Evolutionary conservation across 202 grass and related monocot species (phyloP), one percentile per base, ranked within the genome.

Genomic region (Elaeis oleifera): DNA sequence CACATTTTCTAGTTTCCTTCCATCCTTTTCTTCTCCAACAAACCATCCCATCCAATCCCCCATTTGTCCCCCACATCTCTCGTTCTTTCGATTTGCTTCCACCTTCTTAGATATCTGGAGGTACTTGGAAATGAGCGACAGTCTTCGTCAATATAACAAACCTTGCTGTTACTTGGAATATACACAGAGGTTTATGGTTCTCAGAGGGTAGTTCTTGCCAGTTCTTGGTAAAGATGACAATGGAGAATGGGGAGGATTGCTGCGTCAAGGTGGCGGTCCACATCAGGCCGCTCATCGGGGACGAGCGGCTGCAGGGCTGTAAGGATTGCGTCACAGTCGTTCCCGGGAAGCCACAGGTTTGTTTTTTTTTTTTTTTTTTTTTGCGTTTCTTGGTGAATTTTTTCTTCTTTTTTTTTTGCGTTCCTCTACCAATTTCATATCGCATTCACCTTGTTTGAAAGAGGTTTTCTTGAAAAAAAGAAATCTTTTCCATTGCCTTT

Each of bases 181-280:
- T 44, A 44, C 0, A 44, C 36, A 14, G 36, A 44, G 36, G 36
- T 44, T 44, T 54, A 84, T 83, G 80, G 61, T 84, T 31, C 64
- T 59, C 27, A 16, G 59, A 15, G 54, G 51, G 53, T 51, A 76
- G 63, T 76, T 63, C 59, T 59, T 50, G 64, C 53, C 32, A 50
- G 55, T 66, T 23, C 28, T 48, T 28, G 74, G 68, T 36, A 44
- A 81, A 77, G 55, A 99, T 94, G 94, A 89, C 94, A 18, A 86
- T 94, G 94, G 94, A 99, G 77, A 77, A 86, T 69, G 80, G 85
- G 59, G 94, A 99, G 72, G 88, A 94, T 86, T 99, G 94, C 79
- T 80, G 88, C 69, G 94, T 99, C 51, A 94, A 87, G 74, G 94
- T 99, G 24, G 94, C 85, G 49, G 88, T 99, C 69, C 94, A 99